Base-by-base conservation (phyloP, 805 yeast genomes). In the Blastobotrys parvus region DNA sequence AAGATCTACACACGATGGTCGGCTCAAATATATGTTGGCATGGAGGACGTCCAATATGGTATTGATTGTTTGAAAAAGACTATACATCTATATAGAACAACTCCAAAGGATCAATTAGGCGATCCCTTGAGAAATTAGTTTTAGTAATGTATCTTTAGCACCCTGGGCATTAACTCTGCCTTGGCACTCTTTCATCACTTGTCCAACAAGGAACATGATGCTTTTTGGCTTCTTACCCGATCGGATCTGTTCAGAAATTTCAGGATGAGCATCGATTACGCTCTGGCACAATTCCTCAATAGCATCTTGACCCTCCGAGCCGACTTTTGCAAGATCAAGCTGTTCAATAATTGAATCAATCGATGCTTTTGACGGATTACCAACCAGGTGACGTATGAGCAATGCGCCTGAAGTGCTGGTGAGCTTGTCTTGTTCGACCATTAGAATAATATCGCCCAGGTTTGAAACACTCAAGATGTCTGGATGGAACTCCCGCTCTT, bases 201-300 rank as follows among this genome's bases (percentile, higher is more conserved):
- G 76, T 1, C 97, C 97, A 3, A 92, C 72, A 44, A 92, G 66
- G 54, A 69, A 85, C 54, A 87, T 84, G n/a, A 90, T 54, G 10
- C 88, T 76, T 29, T 74, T 75, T 34, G 64, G 62, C 49, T 75
- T 77, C 43, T 79, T 78, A 2, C 88, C 89, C 0, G 63, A 53
- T 18, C 58, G 58, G 21, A 87, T 70, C 40, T 74, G 75, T 16
- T 67, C 62, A 2, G 83, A 84, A 15, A 81, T 74, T 15, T 74
- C 75, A 0, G 68, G 68, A 51, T 82, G 63, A 4, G 63, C 62
- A 0, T 49, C 52, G 0, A 81, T 58, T 2, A 80, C 70, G 8
- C 61, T 63, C 16, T 47, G 41, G 51, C 87, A 80, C 0, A 74
- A 60, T 15, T 57, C 68, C 20, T 46, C 57, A 35, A 76, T 70